Evolutionary conservation across 2,329 filamentous ascomycete species (phyloP).

Genomic region (Fusarium liriodendri): DNA sequence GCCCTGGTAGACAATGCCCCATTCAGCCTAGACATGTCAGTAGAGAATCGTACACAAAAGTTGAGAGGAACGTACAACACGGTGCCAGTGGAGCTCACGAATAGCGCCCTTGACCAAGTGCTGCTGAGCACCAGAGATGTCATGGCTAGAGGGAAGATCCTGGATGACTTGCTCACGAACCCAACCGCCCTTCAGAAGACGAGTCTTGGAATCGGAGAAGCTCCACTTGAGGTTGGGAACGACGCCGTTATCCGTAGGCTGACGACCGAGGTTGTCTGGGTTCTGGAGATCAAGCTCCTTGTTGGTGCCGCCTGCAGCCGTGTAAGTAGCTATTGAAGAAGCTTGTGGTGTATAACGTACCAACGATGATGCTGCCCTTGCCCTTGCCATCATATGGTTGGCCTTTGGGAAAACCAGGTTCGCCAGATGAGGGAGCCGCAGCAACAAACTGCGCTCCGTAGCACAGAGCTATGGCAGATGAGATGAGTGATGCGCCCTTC

Average conservation of each 20-base stretch:
- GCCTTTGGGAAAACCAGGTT: constrained; percentile 57
- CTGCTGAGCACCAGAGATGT: constrained; percentile 76
- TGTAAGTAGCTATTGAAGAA: neutral
- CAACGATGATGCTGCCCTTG: constrained; percentile 68
- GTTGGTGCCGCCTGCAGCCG: constrained; percentile 69
- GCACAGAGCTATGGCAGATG: constrained; percentile 21
- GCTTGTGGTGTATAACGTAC: constrained; percentile 50
- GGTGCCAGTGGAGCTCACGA: constrained; percentile 75
- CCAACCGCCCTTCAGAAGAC: constrained; percentile 73
- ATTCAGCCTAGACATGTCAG: constrained; percentile 65
- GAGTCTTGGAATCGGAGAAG: constrained; percentile 75
- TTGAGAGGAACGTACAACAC: constrained; percentile 60
- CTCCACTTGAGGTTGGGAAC: constrained; percentile 77
- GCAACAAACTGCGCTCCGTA: constrained; percentile 10
- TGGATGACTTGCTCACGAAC: constrained; percentile 73
- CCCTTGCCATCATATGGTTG: constrained; percentile 67
- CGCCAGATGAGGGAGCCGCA: constrained; percentile 23
- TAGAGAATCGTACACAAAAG: neutral
- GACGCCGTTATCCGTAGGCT: constrained; percentile 70
- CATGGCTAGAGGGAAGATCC: constrained; percentile 73
- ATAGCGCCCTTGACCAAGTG: constrained; percentile 75
- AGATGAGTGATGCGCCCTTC: constrained; percentile 24
- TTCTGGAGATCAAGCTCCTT: constrained; percentile 70
- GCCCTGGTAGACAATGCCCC: constrained; percentile 72
- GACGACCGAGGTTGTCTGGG: constrained; percentile 70